Conservation (phyloP, 768 basidiomycete species). For the Trametes cubensis region DNA sequence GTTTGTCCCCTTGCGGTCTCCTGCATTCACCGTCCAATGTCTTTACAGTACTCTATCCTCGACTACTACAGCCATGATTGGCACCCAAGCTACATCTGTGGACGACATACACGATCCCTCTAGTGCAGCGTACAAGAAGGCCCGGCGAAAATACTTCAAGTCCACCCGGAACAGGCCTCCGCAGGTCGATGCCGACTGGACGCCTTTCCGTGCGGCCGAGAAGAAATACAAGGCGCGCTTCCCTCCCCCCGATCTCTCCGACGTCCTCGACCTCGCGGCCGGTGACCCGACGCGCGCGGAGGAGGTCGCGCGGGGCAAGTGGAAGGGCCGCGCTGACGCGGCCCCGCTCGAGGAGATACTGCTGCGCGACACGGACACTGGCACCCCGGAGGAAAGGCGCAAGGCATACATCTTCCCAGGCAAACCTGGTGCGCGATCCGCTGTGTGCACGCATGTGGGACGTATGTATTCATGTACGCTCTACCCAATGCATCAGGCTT, state of each 20-base stretch:
- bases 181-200: conserved; percentile 58
- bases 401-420: conserved; percentile 52
- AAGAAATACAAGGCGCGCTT: conserved; percentile 81
- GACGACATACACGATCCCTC: conserved; percentile 43
- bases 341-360: conserved; percentile 39
- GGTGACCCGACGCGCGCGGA: conserved; percentile 43
- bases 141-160: conserved; percentile 59
- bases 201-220: conserved; percentile 76
- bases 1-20: not conserved
- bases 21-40: not conserved
- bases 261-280: conserved; percentile 66
- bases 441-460: conserved; percentile 5
- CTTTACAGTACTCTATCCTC: not conserved
- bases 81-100: not conserved
- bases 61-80: conserved; percentile 3
- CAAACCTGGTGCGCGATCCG: conserved; percentile 54
- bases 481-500: conserved; percentile 58
- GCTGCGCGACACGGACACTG: conserved; percentile 25
- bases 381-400: not conserved
- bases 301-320: conserved; percentile 50
- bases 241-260: conserved; percentile 72
- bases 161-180: conserved; percentile 56
- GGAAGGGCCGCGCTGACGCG: conserved; percentile 48
- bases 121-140: conserved; percentile 59
- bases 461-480: conserved; percentile 25